These are phyloP conservation scores for Galerina sulciceps DNA, from an alignment of 768 basidiomycete species.

Conservation along the genomic window DNA sequence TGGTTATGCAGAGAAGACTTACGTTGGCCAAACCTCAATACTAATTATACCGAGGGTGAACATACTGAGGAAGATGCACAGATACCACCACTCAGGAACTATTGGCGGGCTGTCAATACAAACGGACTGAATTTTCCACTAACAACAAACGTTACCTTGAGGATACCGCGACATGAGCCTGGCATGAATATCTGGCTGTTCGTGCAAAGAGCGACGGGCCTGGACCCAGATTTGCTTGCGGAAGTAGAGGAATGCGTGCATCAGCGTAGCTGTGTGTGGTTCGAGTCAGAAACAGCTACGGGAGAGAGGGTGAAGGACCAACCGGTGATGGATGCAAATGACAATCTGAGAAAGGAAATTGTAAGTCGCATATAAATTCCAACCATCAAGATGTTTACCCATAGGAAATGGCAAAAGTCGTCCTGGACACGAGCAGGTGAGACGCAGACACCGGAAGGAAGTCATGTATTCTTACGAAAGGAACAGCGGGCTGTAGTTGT, in stretches of 20 bases:
- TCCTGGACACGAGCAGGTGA: constrained; percentile 22
- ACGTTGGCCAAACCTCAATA: constrained; percentile 66
- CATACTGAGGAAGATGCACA: constrained; percentile 63
- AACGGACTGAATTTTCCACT: background rate
- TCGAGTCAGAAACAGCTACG: background rate
- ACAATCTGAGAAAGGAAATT: constrained; percentile 36
- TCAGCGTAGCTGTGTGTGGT: constrained; percentile 51
- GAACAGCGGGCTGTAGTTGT: constrained; percentile 61
- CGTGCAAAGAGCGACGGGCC: constrained; percentile 65
- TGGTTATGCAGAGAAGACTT: constrained; percentile 39
- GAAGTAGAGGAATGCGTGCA: constrained; percentile 72
- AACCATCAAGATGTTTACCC: constrained; percentile 33
- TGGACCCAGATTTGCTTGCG: constrained; percentile 77
- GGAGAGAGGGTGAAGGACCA: background rate
- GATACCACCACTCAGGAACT: constrained; percentile 86
- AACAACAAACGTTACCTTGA: constrained; percentile 33
- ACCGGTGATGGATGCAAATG: constrained; percentile 73
- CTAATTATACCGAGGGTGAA: constrained; percentile 67
- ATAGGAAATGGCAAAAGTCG: constrained; percentile 78
- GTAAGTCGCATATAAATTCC: background rate
- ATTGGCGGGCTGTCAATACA: background rate
- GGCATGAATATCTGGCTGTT: constrained; percentile 84
- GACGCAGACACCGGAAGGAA: background rate
- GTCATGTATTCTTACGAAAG: constrained; percentile 40
- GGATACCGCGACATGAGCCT: constrained; percentile 75